Evolutionary conservation across 768 basidiomycete genomes (phyloP).

Genomic region (Myochromella boudieri): DNA sequence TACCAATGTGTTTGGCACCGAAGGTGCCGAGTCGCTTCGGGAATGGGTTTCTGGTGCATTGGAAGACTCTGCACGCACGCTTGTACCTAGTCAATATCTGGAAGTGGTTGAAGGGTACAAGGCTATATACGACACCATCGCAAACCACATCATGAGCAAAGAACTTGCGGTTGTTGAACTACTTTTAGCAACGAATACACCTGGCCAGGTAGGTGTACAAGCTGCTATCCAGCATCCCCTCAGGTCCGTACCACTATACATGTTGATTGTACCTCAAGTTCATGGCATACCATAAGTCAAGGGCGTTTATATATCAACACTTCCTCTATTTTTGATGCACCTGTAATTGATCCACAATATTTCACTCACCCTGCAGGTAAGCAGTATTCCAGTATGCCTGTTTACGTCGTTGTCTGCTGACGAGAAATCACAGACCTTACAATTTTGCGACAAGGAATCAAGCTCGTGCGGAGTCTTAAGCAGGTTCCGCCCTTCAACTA

Average conservation of each 20-base stretch:
- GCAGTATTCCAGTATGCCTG: no score
- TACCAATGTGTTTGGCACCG: constrained; percentile 35
- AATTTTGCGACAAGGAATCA: constrained; percentile 57
- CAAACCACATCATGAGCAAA: constrained; percentile 37
- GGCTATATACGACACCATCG: constrained; percentile 49
- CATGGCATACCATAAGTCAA: constrained; percentile 30
- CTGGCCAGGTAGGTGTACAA: constrained; percentile 50
- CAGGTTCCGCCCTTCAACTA: constrained; percentile 48
- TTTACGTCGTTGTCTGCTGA: not conserved
- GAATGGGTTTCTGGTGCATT: constrained; percentile 31
- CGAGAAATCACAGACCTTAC: constrained; percentile 34
- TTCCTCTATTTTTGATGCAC: constrained; percentile 54
- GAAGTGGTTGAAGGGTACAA: constrained; percentile 54
- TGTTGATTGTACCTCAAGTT: not conserved
- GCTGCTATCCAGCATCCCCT: constrained; percentile 65
- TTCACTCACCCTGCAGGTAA: constrained; percentile 51
- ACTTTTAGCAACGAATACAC: constrained; percentile 37
- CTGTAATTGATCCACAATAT: constrained; percentile 66
- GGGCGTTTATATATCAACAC: constrained; percentile 63
- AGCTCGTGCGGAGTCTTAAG: constrained; percentile 56
- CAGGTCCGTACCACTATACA: constrained; percentile 31
- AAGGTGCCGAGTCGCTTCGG: constrained; percentile 31
- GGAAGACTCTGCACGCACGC: constrained; percentile 27
- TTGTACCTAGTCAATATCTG: constrained; percentile 43
- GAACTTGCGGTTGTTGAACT: constrained; percentile 57